Percentiles rank a stretch among this genome's conserved stretches.
phyloP scores from a whole-genome alignment of 1,139 yeast species.

The Candida tropicalis region DNA sequence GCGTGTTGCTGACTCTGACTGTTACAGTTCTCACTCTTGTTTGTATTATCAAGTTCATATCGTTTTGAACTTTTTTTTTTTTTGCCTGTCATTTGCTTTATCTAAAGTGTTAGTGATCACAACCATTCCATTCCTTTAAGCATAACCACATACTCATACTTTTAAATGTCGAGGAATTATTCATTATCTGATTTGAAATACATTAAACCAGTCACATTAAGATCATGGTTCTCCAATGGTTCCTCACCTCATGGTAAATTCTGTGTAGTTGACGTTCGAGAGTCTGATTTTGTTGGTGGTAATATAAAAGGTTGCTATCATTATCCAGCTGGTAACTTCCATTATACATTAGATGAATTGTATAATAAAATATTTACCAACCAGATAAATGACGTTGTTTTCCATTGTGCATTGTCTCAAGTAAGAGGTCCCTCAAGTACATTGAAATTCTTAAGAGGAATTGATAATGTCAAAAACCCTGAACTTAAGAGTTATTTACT shows the following conservation, averaged over 20 bases:
- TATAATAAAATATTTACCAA: slow-evolving; percentile 33
- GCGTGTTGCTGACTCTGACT: too few species aligned
- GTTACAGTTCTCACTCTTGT: too few species aligned
- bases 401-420: slow-evolving; percentile 90
- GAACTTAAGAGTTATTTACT: slow-evolving; percentile 24
- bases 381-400: slow-evolving; percentile 59
- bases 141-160: too few species aligned
- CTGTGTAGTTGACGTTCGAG: slow-evolving; percentile 85
- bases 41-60: too few species aligned
- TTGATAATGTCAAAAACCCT: slow-evolving; percentile 40
- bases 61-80: too few species aligned
- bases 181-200: slow-evolving; percentile 38
- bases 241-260: slow-evolving; percentile 46
- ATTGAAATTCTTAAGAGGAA: slow-evolving; percentile 58
- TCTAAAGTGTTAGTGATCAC: too few species aligned
- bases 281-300: slow-evolving; percentile 69
- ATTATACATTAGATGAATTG: slow-evolving; percentile 44
- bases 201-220: slow-evolving; percentile 46
- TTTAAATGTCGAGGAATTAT: slow-evolving; percentile 23
- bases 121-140: too few species aligned
- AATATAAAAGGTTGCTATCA: slow-evolving; percentile 67
- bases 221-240: slow-evolving; percentile 46
- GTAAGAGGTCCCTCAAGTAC: slow-evolving; percentile 91
- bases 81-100: too few species aligned
- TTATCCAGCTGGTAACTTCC: slow-evolving; percentile 59